Percentiles rank a stretch among this genome's conserved stretches.
Evolutionary conservation across 345 rosid species (phyloP).

Genomic region (Punica granatum): DNA sequence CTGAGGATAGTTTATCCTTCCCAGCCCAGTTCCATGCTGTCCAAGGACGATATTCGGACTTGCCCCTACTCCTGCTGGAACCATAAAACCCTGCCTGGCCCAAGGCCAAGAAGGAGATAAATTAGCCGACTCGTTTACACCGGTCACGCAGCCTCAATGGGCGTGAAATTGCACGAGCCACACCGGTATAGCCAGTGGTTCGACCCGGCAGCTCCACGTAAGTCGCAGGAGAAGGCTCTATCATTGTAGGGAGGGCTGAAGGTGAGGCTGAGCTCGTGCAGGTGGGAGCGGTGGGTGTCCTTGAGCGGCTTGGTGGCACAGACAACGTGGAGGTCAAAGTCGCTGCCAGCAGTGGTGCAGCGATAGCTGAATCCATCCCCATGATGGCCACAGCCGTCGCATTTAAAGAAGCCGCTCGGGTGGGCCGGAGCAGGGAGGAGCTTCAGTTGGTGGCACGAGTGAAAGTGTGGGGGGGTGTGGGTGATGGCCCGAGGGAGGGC

Average conservation of each 20-base stretch:
- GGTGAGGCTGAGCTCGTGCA: slow-evolving; percentile 6
- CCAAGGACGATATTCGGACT: background rate
- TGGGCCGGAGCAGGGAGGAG: slow-evolving; percentile 7
- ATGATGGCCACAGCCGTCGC: slow-evolving; percentile 2
- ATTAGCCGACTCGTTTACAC: background rate
- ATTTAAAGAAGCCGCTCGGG: background rate
- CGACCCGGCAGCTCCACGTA: background rate
- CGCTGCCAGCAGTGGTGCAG: background rate
- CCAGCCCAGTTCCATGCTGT: background rate
- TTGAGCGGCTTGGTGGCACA: slow-evolving; percentile 8
- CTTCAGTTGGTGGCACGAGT: slow-evolving; percentile 3
- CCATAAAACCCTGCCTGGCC: background rate
- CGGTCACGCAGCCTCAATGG: slow-evolving; percentile 1
- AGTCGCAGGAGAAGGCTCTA: background rate
- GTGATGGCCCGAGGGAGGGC: slow-evolving; percentile 2
- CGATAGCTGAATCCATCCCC: slow-evolving; percentile 13
- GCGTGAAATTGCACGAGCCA: background rate
- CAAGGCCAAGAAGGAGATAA: background rate
- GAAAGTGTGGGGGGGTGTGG: slow-evolving; percentile 3
- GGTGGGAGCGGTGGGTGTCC: background rate
- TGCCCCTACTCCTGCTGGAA: background rate
- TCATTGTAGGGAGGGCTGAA: slow-evolving; percentile 4
- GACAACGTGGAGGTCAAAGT: slow-evolving; percentile 9
- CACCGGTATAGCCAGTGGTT: slow-evolving; percentile 9
- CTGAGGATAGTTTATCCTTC: background rate